phyloP scores from a whole-genome alignment of 208 protist species.

The Acanthamoeba lenticulata region DNA sequence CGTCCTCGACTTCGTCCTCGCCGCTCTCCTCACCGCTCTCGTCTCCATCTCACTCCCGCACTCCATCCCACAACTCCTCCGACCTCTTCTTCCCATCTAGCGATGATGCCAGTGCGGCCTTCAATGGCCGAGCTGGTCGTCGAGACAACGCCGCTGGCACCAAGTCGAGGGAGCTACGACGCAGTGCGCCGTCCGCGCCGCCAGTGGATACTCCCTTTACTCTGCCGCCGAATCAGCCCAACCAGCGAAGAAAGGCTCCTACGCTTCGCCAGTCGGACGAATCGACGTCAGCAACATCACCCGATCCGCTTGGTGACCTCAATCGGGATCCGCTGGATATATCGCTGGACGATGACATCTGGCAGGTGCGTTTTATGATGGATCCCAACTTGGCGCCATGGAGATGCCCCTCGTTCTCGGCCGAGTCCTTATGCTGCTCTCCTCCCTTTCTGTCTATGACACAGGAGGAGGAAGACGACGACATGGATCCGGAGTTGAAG shows the following conservation, averaged over 20 bases:
- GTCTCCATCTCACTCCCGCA: neutral
- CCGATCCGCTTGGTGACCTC: neutral
- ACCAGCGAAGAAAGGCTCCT: neutral
- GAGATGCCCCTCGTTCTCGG: no score
- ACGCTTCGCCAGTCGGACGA: neutral
- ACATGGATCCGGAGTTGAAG: slow-evolving; percentile 64
- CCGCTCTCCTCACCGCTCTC: no score
- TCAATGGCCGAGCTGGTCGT: neutral
- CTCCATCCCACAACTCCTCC: neutral
- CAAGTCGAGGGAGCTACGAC: no score
- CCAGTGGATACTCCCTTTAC: no score
- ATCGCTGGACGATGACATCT: slow-evolving; percentile 1
- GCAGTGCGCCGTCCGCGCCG: no score
- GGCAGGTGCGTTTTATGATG: neutral
- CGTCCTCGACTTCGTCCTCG: no score
- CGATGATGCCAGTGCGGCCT: neutral
- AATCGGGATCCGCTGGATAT: neutral
- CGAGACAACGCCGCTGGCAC: neutral
- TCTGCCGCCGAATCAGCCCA: slow-evolving; percentile 9
- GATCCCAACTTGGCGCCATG: neutral
- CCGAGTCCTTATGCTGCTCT: no score
- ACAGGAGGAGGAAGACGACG: slow-evolving; percentile 7
- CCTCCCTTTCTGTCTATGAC: neutral
- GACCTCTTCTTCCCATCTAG: neutral
- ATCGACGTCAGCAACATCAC: neutral